These are phyloP conservation scores for Rusavskia elegans DNA, from an alignment of 495 filamentous ascomycete species.

Conservation along the genomic window DNA sequence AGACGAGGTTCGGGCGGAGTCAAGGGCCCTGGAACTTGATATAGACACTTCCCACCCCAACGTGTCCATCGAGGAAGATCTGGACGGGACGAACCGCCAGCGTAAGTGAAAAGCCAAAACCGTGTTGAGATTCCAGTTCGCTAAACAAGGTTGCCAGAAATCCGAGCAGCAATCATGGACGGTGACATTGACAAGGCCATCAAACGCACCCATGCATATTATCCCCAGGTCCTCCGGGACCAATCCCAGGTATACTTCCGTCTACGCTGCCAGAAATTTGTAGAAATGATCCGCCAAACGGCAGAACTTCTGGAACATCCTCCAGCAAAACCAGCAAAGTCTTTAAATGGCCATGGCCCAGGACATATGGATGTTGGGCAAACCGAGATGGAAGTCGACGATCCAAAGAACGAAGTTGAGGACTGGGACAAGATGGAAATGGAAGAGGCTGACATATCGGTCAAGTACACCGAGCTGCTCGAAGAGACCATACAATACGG, in stretches of 20 bases:
- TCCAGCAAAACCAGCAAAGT: conserved; percentile 22
- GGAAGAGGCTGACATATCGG: conserved; percentile 21
- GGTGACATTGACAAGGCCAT: conserved; percentile 88
- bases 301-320: conserved; percentile 41
- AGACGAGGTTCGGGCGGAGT: conserved; percentile 63
- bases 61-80: conserved; percentile 60
- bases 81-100: conserved; percentile 78
- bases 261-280: conserved; percentile 77
- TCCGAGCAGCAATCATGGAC: conserved; percentile 75
- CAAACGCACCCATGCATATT: conserved; percentile 61
- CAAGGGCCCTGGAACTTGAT: conserved; percentile 42
- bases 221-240: conserved; percentile 66
- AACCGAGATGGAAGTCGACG: conserved; percentile 74
- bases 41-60: conserved; percentile 35
- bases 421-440: conserved; percentile 39
- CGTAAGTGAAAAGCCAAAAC: conserved; percentile 31
- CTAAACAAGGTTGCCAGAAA: conserved; percentile 34
- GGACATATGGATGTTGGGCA: conserved; percentile 38
- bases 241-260: conserved; percentile 84
- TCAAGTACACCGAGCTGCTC: conserved; percentile 39
- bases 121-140: conserved; percentile 3
- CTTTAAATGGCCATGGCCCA: conserved; percentile 17
- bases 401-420: conserved; percentile 34
- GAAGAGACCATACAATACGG: conserved; percentile 67
- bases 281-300: conserved; percentile 84